Evolutionary conservation across 768 basidiomycete genomes (phyloP), one percentile per base, ranked within the genome.

Genomic region (Phlegmacium glaucopus): DNA sequence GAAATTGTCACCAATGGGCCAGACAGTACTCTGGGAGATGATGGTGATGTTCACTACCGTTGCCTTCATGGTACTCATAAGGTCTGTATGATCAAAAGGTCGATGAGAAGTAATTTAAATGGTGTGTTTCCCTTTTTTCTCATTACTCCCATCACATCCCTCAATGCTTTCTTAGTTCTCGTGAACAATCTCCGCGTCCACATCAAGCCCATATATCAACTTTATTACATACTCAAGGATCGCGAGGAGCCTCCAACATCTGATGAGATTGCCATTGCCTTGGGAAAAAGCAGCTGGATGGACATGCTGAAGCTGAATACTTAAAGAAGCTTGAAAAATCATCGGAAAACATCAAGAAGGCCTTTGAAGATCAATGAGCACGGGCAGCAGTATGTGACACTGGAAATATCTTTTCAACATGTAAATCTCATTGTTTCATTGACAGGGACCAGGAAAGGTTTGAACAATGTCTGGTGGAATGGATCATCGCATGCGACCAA

Each of bases 401-500:
- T n/a, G n/a, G n/a, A n/a, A 32, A 8, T 9, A 28, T 9, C 13
- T 8, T 28, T 34, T 10, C n/a, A 34, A 9, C 12, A 10, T 15
- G n/a, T 34, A 8, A 34, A 32, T 35, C n/a, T 32, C 9, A 26
- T 10, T 11, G 16, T 22, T 15, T 8, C 26, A 42, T 16, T 17
- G n/a, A n/a, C 22, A 49, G 5, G 69, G 67, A 49, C 70, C 69
- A 0, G 53, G 64, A 6, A 61, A 54, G 18, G 38, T 39, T 5
- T 54, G 49, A 11, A 53, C 50, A 12, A 55, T n/a, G 30, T 13
- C 27, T 44, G 13, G 34, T 35, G 8, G 30, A 44, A 11, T 44
- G 43, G 43, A 34, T 44, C 7, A 29, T 35, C 9, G 30, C 43
- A 7, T 44, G 43, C 28, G 43, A 61, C 29, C 57, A 59, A 17